Conservation (phyloP, 148 eudicot species). For the Amaranthus palmeri region DNA sequence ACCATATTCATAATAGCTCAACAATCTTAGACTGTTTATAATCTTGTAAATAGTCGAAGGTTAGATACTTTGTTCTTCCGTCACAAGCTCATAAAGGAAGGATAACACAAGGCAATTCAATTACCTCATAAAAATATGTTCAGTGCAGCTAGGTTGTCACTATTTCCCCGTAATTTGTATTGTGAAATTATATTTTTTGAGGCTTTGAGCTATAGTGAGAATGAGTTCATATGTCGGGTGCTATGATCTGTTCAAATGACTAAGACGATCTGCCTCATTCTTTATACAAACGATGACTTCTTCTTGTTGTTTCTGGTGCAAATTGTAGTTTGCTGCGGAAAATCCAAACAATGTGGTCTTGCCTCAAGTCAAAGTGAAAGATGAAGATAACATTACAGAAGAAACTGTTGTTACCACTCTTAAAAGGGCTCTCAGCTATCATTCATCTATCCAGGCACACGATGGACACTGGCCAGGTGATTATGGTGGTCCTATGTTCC, state of each 20-base stretch:
- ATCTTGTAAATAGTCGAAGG: too few relatives aligned
- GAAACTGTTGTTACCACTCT: slow-evolving; percentile 57
- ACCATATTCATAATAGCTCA: too few relatives aligned
- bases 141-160: too few relatives aligned
- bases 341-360: slow-evolving; percentile 35
- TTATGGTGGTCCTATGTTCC: slow-evolving; percentile 96
- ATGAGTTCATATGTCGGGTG: background rate
- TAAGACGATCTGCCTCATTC: background rate
- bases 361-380: slow-evolving; percentile 71
- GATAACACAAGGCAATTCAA: too few relatives aligned
- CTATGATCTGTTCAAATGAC: slow-evolving; percentile 7
- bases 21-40: too few relatives aligned
- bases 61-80: too few relatives aligned
- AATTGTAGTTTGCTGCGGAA: slow-evolving; percentile 62
- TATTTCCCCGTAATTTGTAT: background rate
- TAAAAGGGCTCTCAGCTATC: slow-evolving; percentile 69
- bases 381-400: slow-evolving; percentile 59
- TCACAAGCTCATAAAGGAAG: too few relatives aligned
- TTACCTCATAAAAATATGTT: too few relatives aligned
- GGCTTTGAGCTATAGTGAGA: background rate
- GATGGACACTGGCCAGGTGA: slow-evolving; percentile 99
- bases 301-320: background rate
- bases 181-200: background rate
- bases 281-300: too few relatives aligned
- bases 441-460: slow-evolving; percentile 82